Conservation (phyloP, 2,329 filamentous ascomycete genomes). For the Penicillium vulpinum region DNA sequence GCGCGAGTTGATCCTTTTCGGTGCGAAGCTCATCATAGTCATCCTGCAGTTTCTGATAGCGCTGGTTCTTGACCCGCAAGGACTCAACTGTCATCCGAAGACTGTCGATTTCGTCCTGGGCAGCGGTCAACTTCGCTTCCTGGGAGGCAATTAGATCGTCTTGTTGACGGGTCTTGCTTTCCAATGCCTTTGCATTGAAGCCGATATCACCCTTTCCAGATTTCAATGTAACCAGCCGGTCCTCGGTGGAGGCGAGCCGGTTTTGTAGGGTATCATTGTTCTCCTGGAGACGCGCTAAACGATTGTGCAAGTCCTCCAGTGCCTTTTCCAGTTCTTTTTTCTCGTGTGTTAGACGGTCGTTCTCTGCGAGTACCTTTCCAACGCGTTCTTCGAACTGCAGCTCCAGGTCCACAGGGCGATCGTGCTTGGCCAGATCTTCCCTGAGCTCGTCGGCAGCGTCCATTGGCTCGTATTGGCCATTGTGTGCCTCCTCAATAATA, state of each 20-base stretch:
- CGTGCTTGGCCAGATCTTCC: conserved; percentile 36
- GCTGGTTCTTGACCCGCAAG: conserved; percentile 47
- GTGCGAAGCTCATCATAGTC: conserved; percentile 52
- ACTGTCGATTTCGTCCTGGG: conserved; percentile 47
- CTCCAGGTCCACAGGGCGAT: conserved; percentile 45
- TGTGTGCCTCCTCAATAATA: conserved; percentile 50
- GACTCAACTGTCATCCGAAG: conserved; percentile 48
- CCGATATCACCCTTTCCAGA: conserved; percentile 50
- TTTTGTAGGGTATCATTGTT: conserved; percentile 50
- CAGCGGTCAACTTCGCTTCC: conserved; percentile 63
- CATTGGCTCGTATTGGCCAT: conserved; percentile 40
- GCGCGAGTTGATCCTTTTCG: conserved; percentile 47
- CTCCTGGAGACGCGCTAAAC: conserved; percentile 58
- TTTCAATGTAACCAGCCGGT: conserved; percentile 54
- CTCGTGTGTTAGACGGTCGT: conserved; percentile 60
- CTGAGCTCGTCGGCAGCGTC: conserved; percentile 41
- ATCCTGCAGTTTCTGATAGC: conserved; percentile 50
- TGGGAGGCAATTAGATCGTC: conserved; percentile 70
- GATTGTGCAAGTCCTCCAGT: conserved; percentile 57
- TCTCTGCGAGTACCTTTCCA: conserved; percentile 50
- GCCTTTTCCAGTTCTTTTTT: conserved; percentile 52
- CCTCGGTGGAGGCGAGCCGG: conserved; percentile 49
- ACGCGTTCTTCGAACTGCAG: conserved; percentile 51
- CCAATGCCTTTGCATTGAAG: conserved; percentile 46
- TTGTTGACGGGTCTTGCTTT: conserved; percentile 59